A percentile compares a stretch with the other conserved stretches of the same genome.
These are phyloP conservation scores for Aspergillus coremiiformis DNA, from an alignment of 495 filamentous ascomycete species.

Conservation along the genomic window DNA sequence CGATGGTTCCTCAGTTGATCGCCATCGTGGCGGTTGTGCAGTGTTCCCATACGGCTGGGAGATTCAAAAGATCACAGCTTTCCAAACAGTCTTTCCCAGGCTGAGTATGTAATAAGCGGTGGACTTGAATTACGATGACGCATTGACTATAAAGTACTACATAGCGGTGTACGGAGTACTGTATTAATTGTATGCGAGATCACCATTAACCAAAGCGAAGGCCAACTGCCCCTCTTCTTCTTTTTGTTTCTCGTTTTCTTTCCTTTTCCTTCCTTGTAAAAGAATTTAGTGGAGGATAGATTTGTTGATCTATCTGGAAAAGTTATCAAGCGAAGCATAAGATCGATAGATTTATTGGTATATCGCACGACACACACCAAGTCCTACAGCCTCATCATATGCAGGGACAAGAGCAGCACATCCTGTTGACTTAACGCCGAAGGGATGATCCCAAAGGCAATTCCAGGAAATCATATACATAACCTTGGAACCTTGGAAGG, in stretches of 20 bases:
- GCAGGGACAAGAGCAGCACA: background rate
- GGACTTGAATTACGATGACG: too few relatives aligned
- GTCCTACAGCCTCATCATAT: background rate
- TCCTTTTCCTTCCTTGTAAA: background rate
- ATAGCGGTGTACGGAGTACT: background rate
- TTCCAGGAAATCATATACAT: background rate
- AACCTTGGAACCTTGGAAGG: too few relatives aligned
- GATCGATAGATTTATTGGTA: too few relatives aligned
- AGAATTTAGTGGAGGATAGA: too few relatives aligned
- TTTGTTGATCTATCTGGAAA: background rate
- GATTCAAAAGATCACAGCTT: background rate
- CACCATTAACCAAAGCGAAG: slow-evolving; percentile 2
- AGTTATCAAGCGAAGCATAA: too few relatives aligned
- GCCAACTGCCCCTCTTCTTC: background rate
- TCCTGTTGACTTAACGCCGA: background rate
- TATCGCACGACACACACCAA: too few relatives aligned
- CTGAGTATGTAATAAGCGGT: background rate
- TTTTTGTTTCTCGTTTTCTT: background rate
- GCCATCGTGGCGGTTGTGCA: background rate
- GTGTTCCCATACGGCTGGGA: background rate
- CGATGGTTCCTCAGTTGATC: background rate
- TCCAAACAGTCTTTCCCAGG: background rate
- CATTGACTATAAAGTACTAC: too few relatives aligned
- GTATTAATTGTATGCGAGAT: slow-evolving; percentile 2
- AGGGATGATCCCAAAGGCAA: background rate